Conservation (phyloP, 805 yeast genomes). For the Candida adriatica region DNA sequence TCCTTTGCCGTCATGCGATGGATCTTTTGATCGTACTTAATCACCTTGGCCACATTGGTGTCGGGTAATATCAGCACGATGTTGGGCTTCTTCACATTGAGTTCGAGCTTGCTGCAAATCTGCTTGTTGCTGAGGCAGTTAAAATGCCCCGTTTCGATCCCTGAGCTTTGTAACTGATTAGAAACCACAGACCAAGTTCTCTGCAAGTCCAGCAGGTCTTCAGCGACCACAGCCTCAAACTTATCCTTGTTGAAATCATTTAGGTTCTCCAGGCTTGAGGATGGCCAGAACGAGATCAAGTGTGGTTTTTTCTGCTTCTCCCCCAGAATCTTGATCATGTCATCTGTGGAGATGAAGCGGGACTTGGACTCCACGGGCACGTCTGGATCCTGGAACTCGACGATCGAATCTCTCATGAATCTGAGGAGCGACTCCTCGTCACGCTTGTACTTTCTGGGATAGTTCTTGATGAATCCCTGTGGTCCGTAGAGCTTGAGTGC, state of each 20-base stretch:
- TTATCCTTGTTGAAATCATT: conserved; percentile 26
- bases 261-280: conserved; percentile 33
- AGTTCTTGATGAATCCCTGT: conserved; percentile 37
- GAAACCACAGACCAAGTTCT: conserved; percentile 53
- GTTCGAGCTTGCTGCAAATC: conserved; percentile 48
- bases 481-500: conserved; percentile 64
- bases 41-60: conserved; percentile 35
- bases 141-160: conserved; percentile 45
- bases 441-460: conserved; percentile 40
- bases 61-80: conserved; percentile 49
- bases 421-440: conserved; percentile 41
- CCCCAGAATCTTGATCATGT: conserved; percentile 40
- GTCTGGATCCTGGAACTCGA: conserved; percentile 35
- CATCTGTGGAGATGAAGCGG: conserved; percentile 30
- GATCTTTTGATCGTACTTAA: conserved; percentile 22
- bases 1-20: conserved; percentile 23
- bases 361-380: conserved; percentile 37
- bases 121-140: conserved; percentile 47
- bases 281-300: conserved; percentile 63
- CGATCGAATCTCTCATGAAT: conserved; percentile 48
- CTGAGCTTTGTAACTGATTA: conserved; percentile 33
- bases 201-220: conserved; percentile 43
- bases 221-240: conserved; percentile 37
- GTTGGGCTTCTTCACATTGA: conserved; percentile 33
- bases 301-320: conserved; percentile 37